Base-by-base conservation (phyloP, 176 grass and related monocot genomes). In the Puccinellia tenuiflora region DNA sequence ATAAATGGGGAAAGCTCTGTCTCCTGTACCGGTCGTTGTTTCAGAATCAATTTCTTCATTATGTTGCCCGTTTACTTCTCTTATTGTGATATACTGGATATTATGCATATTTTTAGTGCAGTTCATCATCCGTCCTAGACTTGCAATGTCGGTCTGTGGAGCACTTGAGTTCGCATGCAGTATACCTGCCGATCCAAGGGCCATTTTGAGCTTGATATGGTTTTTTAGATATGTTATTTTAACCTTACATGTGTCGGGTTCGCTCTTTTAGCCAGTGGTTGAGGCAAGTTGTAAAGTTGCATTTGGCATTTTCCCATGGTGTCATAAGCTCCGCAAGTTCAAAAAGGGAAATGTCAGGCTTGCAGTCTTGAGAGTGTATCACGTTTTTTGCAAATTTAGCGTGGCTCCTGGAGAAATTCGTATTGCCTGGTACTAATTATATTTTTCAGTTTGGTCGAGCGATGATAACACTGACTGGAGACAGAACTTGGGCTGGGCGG, bases 21-120 rank as follows among this genome's bases (percentile, higher is more conserved):
- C 47, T 20, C 47, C 21, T 77, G 11, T 2, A 9, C 2, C 13
- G 20, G 24, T 37, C 25, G 57, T 68, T 2, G 16, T 45, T 61
- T 57, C 80, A 87, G 88, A 87, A 90, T 84, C 75, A 60, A 74
- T 87, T 87, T 84, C n/a, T n/a, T n/a, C n/a, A n/a, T n/a, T n/a
- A n/a, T n/a, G n/a, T n/a, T n/a, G n/a, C 40, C 47, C 76, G 9
- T 59, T 55, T 76, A 31, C 33, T 68, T 74, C 66, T 67, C 9
- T 46, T 29, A 18, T 7, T 29, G 43, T 13, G 43, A 45, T 7
- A 45, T 7, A 70, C 0, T 61, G 39, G 9, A 18, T 77, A 46
- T 15, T 10, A 22, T 69, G 51, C 70, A 8, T 69, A 8, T 40
- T 31, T 31, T 35, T 68, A 34, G 51, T 55, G 40, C 5, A 60